phyloP scores from a whole-genome alignment of 2,329 filamentous ascomycete species.

The Massarina eburnea region DNA sequence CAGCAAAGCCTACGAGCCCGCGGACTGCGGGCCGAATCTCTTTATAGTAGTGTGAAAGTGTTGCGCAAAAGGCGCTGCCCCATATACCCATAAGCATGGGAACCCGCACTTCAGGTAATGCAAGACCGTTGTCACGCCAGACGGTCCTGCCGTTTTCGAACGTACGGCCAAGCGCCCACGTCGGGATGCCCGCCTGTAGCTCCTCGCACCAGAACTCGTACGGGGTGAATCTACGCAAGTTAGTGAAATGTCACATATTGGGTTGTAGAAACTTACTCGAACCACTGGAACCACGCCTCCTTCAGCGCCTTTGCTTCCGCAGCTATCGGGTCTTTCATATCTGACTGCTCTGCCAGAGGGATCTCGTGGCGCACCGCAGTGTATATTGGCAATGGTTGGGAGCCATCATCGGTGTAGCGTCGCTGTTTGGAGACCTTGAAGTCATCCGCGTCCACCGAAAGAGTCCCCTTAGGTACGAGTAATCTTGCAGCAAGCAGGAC shows the following conservation, averaged over 20 bases:
- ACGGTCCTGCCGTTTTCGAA: conserved; percentile 74
- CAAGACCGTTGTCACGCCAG: conserved; percentile 63
- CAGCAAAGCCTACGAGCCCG: conserved; percentile 71
- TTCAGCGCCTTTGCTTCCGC: conserved; percentile 51
- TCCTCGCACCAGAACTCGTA: conserved; percentile 97
- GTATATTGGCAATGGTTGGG: conserved; percentile 89
- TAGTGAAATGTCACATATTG: conserved; percentile 1
- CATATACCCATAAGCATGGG: conserved; percentile 91
- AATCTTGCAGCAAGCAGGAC: conserved; percentile 80
- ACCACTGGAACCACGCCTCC: conserved; percentile 97
- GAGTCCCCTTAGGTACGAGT: conserved; percentile 81
- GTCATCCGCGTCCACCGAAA: conserved; percentile 73
- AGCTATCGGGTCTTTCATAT: conserved; percentile 37
- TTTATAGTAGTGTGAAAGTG: conserved; percentile 91
- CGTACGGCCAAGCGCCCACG: conserved; percentile 84
- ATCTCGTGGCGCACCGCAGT: conserved; percentile 96
- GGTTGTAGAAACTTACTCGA: conserved; percentile 62
- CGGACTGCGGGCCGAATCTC: conserved; percentile 83
- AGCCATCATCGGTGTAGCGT: conserved; percentile 72
- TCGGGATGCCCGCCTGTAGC: conserved; percentile 86
- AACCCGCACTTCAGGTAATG: conserved; percentile 80
- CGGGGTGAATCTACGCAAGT: conserved; percentile 59
- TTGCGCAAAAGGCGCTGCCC: conserved; percentile 95
- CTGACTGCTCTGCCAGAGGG: conserved; percentile 60
- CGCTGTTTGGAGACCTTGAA: conserved; percentile 91